phyloP scores from a whole-genome alignment of 2,329 filamentous ascomycete species.

The Pyrenochaeta sp. region DNA sequence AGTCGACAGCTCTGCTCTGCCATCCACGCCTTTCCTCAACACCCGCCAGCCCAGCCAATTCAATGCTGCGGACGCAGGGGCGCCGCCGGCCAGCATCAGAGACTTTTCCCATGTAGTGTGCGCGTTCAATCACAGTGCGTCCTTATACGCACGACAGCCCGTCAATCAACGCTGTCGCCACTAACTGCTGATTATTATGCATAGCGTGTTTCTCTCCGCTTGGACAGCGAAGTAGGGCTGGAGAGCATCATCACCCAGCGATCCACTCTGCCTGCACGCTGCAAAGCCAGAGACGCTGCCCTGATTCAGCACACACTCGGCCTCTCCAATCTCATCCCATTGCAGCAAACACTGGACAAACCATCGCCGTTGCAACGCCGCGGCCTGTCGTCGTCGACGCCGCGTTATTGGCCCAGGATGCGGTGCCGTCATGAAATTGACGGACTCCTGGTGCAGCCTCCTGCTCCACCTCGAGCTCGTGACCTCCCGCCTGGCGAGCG shows the following conservation, averaged over 20 bases:
- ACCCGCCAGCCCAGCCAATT: constrained; percentile 20
- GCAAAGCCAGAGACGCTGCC: too few species aligned
- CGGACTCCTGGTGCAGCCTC: constrained; percentile 1
- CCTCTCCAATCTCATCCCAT: too few species aligned
- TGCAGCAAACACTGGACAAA: too few species aligned
- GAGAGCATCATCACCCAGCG: neutral
- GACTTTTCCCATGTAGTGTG: constrained; percentile 23
- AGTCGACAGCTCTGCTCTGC: too few species aligned
- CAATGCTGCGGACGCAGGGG: constrained; percentile 17
- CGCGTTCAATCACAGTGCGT: constrained; percentile 29
- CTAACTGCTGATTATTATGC: constrained; percentile 2
- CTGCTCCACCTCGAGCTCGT: constrained; percentile 1
- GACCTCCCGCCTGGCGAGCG: neutral
- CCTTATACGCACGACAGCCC: constrained; percentile 39
- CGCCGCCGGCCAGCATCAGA: constrained; percentile 17
- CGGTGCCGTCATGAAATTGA: too few species aligned
- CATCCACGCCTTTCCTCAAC: constrained; percentile 10
- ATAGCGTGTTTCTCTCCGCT: neutral
- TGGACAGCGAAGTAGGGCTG: too few species aligned
- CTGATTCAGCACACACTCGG: too few species aligned
- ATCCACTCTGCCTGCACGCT: neutral
- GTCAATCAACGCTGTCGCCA: constrained; percentile 26
- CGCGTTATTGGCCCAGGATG: too few species aligned
- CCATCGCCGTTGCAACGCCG: too few species aligned
- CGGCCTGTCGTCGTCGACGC: too few species aligned